These are phyloP conservation scores for Solanum corneliomulleri DNA, from an alignment of 257 asterid species.

Conservation along the genomic window DNA sequence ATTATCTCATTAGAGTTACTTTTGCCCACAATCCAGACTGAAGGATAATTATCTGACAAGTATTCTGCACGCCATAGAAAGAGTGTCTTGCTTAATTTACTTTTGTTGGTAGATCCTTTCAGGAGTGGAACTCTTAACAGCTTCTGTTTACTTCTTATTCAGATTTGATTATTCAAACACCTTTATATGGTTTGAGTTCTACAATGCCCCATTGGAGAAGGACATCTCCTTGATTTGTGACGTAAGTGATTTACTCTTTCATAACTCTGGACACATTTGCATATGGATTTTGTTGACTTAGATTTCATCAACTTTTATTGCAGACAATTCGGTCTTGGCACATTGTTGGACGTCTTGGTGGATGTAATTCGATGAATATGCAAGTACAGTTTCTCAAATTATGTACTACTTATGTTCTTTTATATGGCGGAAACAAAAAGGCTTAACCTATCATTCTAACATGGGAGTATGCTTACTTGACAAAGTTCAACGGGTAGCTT, in stretches of 20 bases:
- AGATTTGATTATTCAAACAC: slow-evolving; percentile 85
- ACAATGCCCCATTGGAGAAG: slow-evolving; percentile 63
- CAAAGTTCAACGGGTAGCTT: neutral
- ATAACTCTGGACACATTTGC: neutral
- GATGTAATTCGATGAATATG: slow-evolving; percentile 95
- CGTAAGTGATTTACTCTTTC: slow-evolving; percentile 34
- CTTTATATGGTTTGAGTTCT: slow-evolving; percentile 88
- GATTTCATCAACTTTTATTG: slow-evolving; percentile 6
- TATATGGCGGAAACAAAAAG: neutral
- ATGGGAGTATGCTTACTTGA: neutral
- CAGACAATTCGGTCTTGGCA: slow-evolving; percentile 94
- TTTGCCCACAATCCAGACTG: neutral
- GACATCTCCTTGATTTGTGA: slow-evolving; percentile 74
- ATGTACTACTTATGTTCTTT: neutral
- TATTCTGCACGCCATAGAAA: neutral
- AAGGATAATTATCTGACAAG: neutral
- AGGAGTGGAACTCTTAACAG: neutral
- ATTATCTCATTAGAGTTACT: neutral
- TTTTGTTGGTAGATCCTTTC: neutral
- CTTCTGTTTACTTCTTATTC: neutral
- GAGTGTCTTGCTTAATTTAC: neutral
- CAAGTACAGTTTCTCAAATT: slow-evolving; percentile 40
- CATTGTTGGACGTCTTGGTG: slow-evolving; percentile 94
- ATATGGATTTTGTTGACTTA: neutral
- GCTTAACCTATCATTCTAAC: neutral